These are phyloP conservation scores for Tanozyma kutaoensis DNA, from an alignment of 805 yeast species.

Conservation along the genomic window DNA sequence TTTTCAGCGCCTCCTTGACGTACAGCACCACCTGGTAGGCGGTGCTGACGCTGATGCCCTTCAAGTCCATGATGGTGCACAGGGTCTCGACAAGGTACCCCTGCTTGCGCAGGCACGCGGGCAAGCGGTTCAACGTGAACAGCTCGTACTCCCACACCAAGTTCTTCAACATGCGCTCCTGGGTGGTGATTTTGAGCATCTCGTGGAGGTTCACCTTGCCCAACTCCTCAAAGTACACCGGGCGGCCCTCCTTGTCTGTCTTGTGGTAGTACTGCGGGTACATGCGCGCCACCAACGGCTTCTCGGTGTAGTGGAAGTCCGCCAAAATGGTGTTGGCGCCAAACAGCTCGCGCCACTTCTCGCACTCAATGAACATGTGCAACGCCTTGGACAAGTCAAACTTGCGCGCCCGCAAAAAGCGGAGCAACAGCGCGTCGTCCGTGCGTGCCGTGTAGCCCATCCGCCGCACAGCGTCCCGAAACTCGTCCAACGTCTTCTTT, in stretches of 20 bases:
- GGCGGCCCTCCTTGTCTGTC: slow-evolving; percentile 94
- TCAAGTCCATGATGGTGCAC: slow-evolving; percentile 89
- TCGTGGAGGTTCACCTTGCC: slow-evolving; percentile 83
- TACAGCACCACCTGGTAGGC: slow-evolving; percentile 79
- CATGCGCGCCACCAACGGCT: slow-evolving; percentile 73
- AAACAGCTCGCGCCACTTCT: slow-evolving; percentile 79
- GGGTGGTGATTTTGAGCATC: slow-evolving; percentile 87
- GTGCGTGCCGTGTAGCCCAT: slow-evolving; percentile 64
- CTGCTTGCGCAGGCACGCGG: slow-evolving; percentile 82
- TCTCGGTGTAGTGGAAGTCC: slow-evolving; percentile 90
- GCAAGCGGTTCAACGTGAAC: slow-evolving; percentile 70
- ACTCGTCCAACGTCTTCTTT: slow-evolving; percentile 36
- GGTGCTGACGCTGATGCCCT: slow-evolving; percentile 78
- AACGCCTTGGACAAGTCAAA: slow-evolving; percentile 72
- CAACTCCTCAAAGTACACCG: slow-evolving; percentile 86
- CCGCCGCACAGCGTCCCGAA: slow-evolving; percentile 44
- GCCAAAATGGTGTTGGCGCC: slow-evolving; percentile 78
- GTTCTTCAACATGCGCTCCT: slow-evolving; percentile 92
- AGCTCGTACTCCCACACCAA: slow-evolving; percentile 97
- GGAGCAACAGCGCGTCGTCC: slow-evolving; percentile 73
- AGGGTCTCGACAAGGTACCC: slow-evolving; percentile 84
- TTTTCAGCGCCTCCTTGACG: slow-evolving; percentile 84
- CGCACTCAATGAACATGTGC: slow-evolving; percentile 77
- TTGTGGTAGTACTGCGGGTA: slow-evolving; percentile 98
- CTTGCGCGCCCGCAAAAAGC: slow-evolving; percentile 92